Evolutionary conservation across 306 rosid genomes (phyloP), one percentile per base, ranked within the genome.

Genomic region (Cercis canadensis): DNA sequence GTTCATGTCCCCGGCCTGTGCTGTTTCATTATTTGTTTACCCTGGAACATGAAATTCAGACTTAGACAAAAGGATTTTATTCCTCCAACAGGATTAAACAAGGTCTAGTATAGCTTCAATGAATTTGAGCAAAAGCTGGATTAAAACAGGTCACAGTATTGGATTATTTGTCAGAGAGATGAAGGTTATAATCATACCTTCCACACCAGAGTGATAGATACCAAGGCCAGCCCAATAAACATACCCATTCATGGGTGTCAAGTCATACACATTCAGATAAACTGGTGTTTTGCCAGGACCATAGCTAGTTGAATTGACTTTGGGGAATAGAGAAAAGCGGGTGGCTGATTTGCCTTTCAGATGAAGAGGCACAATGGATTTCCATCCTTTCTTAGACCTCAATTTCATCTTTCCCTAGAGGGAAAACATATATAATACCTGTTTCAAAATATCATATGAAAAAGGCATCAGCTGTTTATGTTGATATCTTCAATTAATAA

Each of bases 171-270:
- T 37, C 43, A 46, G 16, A 62, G 46, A 55, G 62, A 46, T 15
- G 29, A 60, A 66, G 54, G 16, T 11, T 52, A 53, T 19, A 41
- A 56, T 10, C 51, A 34, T 81, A 91, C 99, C 99, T 91, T 95
- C 96, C 36, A 95, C 96, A 64, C 99, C 97, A 63, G 99, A 95
- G 82, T 95, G 97, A 76, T 86, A 95, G 78, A 95, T 89, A 49
- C 99, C 99, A 50, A 95, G 75, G 78, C 99, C 99, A 33, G 93
- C 96, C 99, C 99, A 95, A 69, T 91, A 82, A 64, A 89, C 84
- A 75, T 89, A 95, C 44, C 99, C 99, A 76, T 95, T 95, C 93
- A 85, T 82, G 62, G 97, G 96, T 32, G 99, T 95, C 80, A 95
- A 75, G 76, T 95, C 99, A 60, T 95, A 95, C 49, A 95, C 97